Percentiles rank a stretch among this genome's conserved stretches.
Conservation (phyloP, 805 yeast genomes). For the Dipodascus geniculatus region DNA sequence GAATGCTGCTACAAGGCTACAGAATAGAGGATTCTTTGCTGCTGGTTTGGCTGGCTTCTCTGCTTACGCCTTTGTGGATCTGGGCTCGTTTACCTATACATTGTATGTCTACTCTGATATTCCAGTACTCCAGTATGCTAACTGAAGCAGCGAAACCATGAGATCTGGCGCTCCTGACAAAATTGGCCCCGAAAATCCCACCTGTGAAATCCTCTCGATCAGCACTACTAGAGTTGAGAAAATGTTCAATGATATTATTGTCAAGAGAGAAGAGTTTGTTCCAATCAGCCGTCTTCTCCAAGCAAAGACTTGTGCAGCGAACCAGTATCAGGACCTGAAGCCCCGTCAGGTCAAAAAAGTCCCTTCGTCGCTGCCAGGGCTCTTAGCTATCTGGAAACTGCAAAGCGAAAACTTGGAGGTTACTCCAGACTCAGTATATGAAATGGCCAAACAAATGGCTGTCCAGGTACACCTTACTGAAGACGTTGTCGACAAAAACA, state of each 20-base stretch:
- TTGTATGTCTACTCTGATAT: slow-evolving; percentile 12
- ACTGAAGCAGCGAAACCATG: background rate
- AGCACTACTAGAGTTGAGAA: background rate
- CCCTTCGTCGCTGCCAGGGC: background rate
- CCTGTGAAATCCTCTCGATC: background rate
- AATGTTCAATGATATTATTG: background rate
- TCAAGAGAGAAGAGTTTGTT: background rate
- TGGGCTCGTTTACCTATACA: slow-evolving; percentile 43
- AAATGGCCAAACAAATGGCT: background rate
- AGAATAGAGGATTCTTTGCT: slow-evolving; percentile 54
- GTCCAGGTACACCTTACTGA: background rate
- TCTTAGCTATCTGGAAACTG: background rate
- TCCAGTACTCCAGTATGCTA: background rate
- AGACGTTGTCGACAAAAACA: background rate
- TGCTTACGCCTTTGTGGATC: slow-evolving; percentile 73
- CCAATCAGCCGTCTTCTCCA: background rate
- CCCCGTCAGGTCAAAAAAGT: background rate
- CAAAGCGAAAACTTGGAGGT: background rate
- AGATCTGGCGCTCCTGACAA: background rate
- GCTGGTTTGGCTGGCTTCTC: slow-evolving; percentile 67
- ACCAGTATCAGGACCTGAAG: background rate
- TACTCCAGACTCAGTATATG: background rate
- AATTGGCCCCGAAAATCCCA: background rate
- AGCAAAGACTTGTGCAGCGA: background rate
- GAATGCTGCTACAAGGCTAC: slow-evolving; percentile 44